Evolutionary conservation across 345 rosid genomes (phyloP).

Genomic region (Gossypium stocksii): DNA sequence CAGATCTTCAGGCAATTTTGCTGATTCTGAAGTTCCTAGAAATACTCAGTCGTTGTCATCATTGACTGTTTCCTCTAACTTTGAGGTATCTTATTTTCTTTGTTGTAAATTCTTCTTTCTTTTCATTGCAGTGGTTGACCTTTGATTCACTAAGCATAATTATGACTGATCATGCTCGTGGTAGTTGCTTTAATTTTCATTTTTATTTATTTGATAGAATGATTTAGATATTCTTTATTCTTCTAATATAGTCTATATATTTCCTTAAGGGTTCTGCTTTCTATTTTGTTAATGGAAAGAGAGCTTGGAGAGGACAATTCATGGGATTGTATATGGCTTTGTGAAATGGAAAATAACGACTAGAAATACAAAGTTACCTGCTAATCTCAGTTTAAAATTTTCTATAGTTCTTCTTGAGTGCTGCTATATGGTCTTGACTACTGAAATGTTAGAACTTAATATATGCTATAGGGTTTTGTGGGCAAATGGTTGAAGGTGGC

Average conservation of each 20-base stretch:
- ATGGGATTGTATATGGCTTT: not conserved
- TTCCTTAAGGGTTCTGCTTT: not conserved
- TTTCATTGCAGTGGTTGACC: not conserved
- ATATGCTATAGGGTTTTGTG: not conserved
- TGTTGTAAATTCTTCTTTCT: not conserved
- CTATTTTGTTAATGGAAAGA: not conserved
- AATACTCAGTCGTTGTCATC: slow-evolving; percentile 41
- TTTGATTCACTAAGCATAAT: not conserved
- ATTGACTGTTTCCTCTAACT: slow-evolving; percentile 68
- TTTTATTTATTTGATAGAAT: not conserved
- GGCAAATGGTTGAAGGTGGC: not conserved
- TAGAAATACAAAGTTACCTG: not conserved
- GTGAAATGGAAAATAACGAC: not conserved
- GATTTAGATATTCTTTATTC: not conserved
- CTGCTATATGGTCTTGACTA: not conserved
- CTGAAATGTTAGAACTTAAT: not conserved
- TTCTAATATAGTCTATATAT: not conserved
- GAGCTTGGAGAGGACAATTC: not conserved
- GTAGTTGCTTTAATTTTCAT: not conserved
- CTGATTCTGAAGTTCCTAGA: slow-evolving; percentile 53
- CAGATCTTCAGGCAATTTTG: slow-evolving; percentile 35
- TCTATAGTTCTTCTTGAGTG: not conserved
- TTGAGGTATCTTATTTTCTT: slow-evolving; percentile 48
- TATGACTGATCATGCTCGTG: not conserved
- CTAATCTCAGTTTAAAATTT: not conserved